Percentiles rank a stretch among this genome's conserved stretches.
These are phyloP conservation scores for Bryoglossum gracile DNA, from an alignment of 495 filamentous ascomycete species.

Conservation along the genomic window DNA sequence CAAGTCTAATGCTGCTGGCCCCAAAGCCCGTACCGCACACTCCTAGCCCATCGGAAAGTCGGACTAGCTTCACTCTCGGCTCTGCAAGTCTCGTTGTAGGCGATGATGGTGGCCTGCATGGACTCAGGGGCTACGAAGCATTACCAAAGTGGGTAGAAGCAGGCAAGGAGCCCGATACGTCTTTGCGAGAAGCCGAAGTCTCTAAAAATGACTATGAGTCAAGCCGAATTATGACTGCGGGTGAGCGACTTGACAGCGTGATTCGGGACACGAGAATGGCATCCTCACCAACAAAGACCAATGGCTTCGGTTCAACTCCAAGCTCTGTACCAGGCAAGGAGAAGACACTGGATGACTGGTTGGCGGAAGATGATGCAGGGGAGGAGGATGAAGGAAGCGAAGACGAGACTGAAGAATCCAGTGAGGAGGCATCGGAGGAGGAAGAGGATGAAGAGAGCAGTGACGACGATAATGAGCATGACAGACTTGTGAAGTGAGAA, in stretches of 20 bases:
- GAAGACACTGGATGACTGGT: constrained; percentile 86
- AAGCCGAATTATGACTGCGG: constrained; percentile 47
- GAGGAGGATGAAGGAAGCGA: constrained; percentile 35
- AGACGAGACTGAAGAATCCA: constrained; percentile 26
- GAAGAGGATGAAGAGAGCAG: constrained; percentile 39
- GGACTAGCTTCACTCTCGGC: constrained; percentile 69
- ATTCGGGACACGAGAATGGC: constrained; percentile 23
- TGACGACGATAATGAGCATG: constrained; percentile 37
- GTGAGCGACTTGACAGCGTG: constrained; percentile 55
- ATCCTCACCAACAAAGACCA: constrained; percentile 18
- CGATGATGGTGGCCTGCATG: constrained; percentile 59
- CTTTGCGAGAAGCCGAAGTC: constrained; percentile 50
- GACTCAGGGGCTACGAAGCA: constrained; percentile 66
- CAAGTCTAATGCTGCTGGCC: constrained; percentile 80
- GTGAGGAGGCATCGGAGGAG: constrained; percentile 29
- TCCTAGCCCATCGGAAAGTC: constrained; percentile 73
- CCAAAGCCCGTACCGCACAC: constrained; percentile 89
- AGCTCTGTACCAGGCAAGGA: too few relatives aligned
- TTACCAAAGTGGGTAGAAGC: constrained; percentile 78
- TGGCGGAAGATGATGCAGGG: constrained; percentile 52
- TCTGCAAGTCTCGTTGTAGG: constrained; percentile 80
- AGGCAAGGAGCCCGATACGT: constrained; percentile 71
- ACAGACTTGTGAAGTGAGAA: constrained; percentile 36
- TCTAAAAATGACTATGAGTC: constrained; percentile 32
- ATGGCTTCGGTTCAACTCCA: constrained; percentile 15